phyloP scores from a whole-genome alignment of 805 yeast species.

The Teunomyces funiuensis region DNA sequence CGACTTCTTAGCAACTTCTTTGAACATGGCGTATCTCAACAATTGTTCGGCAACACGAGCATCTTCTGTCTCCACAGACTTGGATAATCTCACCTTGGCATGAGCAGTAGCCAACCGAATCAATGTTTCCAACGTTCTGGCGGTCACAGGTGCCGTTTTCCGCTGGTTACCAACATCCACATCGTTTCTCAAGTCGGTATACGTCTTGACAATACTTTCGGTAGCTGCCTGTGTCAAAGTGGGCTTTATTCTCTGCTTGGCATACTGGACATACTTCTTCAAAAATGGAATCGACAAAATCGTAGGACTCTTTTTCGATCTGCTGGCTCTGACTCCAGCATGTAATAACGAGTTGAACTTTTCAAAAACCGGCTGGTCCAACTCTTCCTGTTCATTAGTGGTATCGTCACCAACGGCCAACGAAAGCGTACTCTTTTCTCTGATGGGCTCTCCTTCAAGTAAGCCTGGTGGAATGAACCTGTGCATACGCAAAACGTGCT shows the following conservation, averaged over 20 bases:
- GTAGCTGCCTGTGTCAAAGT: conserved; percentile 75
- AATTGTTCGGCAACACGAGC: conserved; percentile 84
- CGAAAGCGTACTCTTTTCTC: conserved; percentile 69
- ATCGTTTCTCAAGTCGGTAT: conserved; percentile 80
- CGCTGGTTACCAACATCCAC: conserved; percentile 60
- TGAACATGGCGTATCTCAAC: conserved; percentile 81
- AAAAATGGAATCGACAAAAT: conserved; percentile 75
- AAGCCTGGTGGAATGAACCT: conserved; percentile 84
- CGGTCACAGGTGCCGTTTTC: conserved; percentile 90
- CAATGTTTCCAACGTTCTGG: conserved; percentile 95
- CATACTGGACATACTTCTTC: conserved; percentile 90
- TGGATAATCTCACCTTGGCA: conserved; percentile 89
- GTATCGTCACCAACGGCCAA: conserved; percentile 77
- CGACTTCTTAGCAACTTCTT: conserved; percentile 55
- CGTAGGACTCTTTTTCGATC: conserved; percentile 26
- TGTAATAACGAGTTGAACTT: conserved; percentile 80
- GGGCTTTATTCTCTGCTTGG: conserved; percentile 85
- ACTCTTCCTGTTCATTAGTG: conserved; percentile 41
- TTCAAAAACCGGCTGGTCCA: conserved; percentile 70
- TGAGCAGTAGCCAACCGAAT: conserved; percentile 96
- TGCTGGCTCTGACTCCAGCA: conserved; percentile 57
- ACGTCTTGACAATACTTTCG: conserved; percentile 75
- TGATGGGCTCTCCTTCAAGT: conserved; percentile 88
- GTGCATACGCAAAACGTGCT: conserved; percentile 93
- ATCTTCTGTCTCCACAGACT: conserved; percentile 70